Percentiles rank a stretch among this genome's conserved stretches.
These are phyloP conservation scores for Nemania sp. DNA, from an alignment of 2,329 filamentous ascomycete genomes.

Conservation along the genomic window DNA sequence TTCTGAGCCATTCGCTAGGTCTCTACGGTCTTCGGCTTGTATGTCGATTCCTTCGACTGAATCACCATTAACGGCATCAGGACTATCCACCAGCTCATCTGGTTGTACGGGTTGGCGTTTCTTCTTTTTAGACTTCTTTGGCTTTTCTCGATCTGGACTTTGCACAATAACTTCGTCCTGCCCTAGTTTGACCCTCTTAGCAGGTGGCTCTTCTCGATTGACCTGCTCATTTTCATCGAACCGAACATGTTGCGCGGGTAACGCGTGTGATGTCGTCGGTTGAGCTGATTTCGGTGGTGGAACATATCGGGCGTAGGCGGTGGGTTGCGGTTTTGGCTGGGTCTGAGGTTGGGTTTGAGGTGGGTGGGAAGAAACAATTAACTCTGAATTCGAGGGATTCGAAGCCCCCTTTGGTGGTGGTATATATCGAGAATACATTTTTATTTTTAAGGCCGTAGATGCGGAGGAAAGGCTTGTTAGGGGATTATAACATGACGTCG, in stretches of 20 bases:
- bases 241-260: slow-evolving; percentile 40
- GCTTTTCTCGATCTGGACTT: slow-evolving; percentile 44
- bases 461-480: background rate
- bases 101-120: slow-evolving; percentile 53
- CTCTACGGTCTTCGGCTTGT: slow-evolving; percentile 3
- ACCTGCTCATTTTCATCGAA: slow-evolving; percentile 38
- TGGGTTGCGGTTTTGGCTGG: slow-evolving; percentile 39
- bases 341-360: slow-evolving; percentile 20
- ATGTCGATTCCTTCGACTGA: slow-evolving; percentile 40
- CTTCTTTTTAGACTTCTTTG: slow-evolving; percentile 54
- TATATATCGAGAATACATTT: slow-evolving; percentile 59
- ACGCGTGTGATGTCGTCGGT: slow-evolving; percentile 19
- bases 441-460: background rate
- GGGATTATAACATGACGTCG: background rate
- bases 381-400: slow-evolving; percentile 23
- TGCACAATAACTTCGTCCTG: slow-evolving; percentile 47
- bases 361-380: slow-evolving; percentile 21
- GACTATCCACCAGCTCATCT: slow-evolving; percentile 27
- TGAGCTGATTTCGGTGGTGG: slow-evolving; percentile 50
- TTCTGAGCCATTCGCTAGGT: slow-evolving; percentile 25
- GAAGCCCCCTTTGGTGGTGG: slow-evolving; percentile 44
- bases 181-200: slow-evolving; percentile 53
- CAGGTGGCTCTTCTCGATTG: slow-evolving; percentile 44
- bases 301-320: slow-evolving; percentile 54
- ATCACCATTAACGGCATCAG: background rate